Evolutionary conservation across 164 flowering plant genomes (phyloP), one percentile per base, ranked within the genome.

Genomic region (Magnolia sinica): DNA sequence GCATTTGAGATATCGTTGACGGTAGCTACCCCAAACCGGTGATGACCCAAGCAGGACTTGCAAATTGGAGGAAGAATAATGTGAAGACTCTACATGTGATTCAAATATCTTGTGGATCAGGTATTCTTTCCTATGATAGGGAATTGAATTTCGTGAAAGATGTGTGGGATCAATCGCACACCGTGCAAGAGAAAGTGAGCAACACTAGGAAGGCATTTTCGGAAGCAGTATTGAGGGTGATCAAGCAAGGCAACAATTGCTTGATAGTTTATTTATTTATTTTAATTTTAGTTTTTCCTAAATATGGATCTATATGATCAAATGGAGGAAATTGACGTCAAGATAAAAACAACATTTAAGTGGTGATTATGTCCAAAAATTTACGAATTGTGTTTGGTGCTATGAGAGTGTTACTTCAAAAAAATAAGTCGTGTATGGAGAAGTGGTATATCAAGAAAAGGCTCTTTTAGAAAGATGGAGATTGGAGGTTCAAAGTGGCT

Each of bases 61-160:
- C 16, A 13, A 19, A 14, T 13, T 59, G 64, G 64, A 59, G 19
- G 52, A 70, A 31, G 73, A 70, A 45, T 37, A 45, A 70, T 70
- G 58, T n/a, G 9, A 50, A 50, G 22, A n/a, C 73, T 9, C 51
- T 14, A 19, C 73, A 70, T 70, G 73, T 23, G 37, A 70, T 49
- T 11, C 52, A 70, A 27, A 70, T 70, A 18, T 70, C 73, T 1
- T 16, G 52, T 37, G 73, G 73, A 70, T 70, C 0, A 37, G 45
- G 7, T 37, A 70, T 70, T 55, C 58, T 70, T 13, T 70, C 73
- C 50, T 20, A 70, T 49, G 22, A 49, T 50, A 70, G 58, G 73
- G 45, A 37, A 37, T 37, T 37, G 45, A 5, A 70, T 49, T 31
- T 9, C 3, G 22, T 13, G 37, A 70, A 70, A 45, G 59, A 31